Evolutionary conservation across 495 filamentous ascomycete species (phyloP), one percentile per base, ranked within the genome.

Genomic region (Aspergillus panamensis): DNA sequence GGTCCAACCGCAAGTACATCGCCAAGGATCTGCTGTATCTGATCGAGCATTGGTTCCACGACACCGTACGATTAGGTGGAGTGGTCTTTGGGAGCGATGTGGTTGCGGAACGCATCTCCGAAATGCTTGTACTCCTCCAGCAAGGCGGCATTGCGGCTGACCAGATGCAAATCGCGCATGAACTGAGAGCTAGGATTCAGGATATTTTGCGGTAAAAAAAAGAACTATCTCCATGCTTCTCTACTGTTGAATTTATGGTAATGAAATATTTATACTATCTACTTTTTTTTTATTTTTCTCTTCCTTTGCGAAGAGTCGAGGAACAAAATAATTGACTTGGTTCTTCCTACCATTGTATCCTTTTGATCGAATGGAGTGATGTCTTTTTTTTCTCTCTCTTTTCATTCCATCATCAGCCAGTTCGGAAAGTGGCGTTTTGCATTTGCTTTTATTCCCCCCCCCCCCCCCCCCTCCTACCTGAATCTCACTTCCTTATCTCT

Each of bases 21-120:
- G 84, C 84, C 30, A 72, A 72, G 39, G 84, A 89, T 61, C 79
- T 90, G 13, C 66, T 87, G 1, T 84, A 88, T 65, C 69, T 88
- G 19, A 69, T 82, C 13, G 66, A 80, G 33, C 68, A 73, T 33
- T 92, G 89, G 89, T 85, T 83, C 59, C 72, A 78, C 32, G 78
- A 85, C 35, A 85, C 81, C 37, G 72, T 80, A 40, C 77, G 83
- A 32, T 70, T 77, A 14, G 79, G 80, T 10, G 80, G 76, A 0
- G 69, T 76, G 48, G 70, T 82, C 14, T 81, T 82, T 53, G 82
- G 81, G 17, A 78, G 79, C 35, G 82, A 83, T 33, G 58, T 68
- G 14, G 77, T 78, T 51, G 80, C 78, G 7, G 65, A 70, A 42
- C 72, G 76, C 0, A 66, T 85, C 8, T 68, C 62, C 1, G 74